phyloP scores from a whole-genome alignment of 2,329 filamentous ascomycete species.

The Acrocalymma vagum region DNA sequence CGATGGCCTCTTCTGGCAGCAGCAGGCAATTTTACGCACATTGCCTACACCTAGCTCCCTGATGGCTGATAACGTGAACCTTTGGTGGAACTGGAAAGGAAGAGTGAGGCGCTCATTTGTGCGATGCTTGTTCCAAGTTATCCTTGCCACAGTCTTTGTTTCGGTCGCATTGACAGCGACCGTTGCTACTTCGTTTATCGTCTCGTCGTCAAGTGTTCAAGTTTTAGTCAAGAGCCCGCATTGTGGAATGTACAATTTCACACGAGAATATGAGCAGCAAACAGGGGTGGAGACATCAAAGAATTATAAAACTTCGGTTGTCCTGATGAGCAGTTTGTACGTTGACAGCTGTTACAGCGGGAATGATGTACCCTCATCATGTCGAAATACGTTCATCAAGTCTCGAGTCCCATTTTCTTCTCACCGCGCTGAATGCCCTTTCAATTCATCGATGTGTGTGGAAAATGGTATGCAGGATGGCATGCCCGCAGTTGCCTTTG shows the following conservation, averaged over 20 bases:
- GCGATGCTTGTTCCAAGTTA: no score
- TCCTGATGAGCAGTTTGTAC: no score
- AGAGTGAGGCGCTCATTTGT: no score
- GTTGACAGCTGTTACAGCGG: no score
- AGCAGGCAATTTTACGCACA: conserved; percentile 18
- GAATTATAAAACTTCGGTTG: no score
- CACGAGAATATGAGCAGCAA: conserved; percentile 8
- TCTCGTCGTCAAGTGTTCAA: conserved; percentile 14
- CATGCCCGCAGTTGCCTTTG: conserved; percentile 6
- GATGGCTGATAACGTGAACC: conserved; percentile 15
- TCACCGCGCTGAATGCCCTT: conserved; percentile 5
- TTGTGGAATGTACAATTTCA: conserved; percentile 14
- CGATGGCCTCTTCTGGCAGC: conserved; percentile 20
- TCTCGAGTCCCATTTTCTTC: no score
- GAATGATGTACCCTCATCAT: no score
- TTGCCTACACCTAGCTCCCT: conserved; percentile 16
- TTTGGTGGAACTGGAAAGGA: conserved; percentile 18
- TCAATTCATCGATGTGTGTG: no score
- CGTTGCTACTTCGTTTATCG: conserved; percentile 26
- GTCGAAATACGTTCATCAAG: no score
- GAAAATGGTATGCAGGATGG: conserved; percentile 8
- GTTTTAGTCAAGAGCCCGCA: conserved; percentile 22
- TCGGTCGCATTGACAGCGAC: conserved; percentile 18
- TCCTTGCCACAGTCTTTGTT: no score
- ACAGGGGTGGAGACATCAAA: no score